Evolutionary conservation across 1,284 basidiomycete species (phyloP).

Genomic region (Phlebopus sp.): DNA sequence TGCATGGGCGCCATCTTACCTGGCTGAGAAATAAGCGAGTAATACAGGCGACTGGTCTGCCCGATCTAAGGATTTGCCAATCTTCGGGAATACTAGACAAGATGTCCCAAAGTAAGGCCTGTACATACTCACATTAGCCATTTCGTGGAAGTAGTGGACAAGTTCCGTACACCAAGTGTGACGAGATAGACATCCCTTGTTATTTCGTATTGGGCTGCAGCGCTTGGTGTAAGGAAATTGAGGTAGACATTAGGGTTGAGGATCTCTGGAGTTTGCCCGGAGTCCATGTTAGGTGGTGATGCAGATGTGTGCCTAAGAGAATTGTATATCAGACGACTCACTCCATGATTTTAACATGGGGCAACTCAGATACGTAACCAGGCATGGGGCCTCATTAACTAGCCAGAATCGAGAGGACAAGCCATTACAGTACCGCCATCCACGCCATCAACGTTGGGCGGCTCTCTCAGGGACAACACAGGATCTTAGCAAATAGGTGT

Average conservation of each 20-base stretch:
- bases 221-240: slow-evolving; percentile 22
- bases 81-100: slow-evolving; percentile 22
- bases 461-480: no score
- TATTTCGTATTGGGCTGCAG: slow-evolving; percentile 21
- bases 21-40: slow-evolving; percentile 27
- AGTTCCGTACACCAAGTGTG: slow-evolving; percentile 20
- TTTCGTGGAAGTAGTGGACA: background rate
- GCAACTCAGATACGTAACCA: no score
- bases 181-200: slow-evolving; percentile 20
- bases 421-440: no score
- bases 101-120: slow-evolving; percentile 29
- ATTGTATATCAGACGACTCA: no score
- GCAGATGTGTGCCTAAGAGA: no score
- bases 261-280: slow-evolving; percentile 7
- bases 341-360: no score
- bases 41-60: slow-evolving; percentile 13
- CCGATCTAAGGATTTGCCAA: slow-evolving; percentile 16
- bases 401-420: no score
- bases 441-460: no score
- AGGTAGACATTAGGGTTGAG: slow-evolving; percentile 25
- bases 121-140: slow-evolving; percentile 4
- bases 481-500: no score
- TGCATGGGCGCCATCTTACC: slow-evolving; percentile 13
- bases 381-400: no score
- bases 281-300: no score